phyloP scores from a whole-genome alignment of 257 asterid species.

The Petrea volubilis region DNA sequence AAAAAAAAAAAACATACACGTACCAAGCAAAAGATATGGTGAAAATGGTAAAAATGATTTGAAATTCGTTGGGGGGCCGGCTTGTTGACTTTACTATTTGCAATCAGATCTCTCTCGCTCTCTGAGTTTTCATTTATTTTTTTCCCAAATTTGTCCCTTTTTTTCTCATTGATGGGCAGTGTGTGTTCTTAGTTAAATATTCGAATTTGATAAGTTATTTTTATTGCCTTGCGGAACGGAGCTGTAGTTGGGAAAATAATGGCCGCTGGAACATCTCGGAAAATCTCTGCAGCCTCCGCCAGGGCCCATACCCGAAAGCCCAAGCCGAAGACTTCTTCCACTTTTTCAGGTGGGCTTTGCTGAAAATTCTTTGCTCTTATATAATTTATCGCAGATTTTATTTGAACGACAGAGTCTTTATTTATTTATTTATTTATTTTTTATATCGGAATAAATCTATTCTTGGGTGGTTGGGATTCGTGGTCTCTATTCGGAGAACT shows the following conservation, averaged over 20 bases:
- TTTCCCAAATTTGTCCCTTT: no score
- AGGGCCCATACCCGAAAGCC: constrained; percentile 67
- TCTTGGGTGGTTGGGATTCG: not conserved
- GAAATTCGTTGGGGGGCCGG: no score
- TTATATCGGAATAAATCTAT: not conserved
- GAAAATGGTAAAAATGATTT: no score
- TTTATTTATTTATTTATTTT: no score
- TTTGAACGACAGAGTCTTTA: not conserved
- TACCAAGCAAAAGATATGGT: no score
- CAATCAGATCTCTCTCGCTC: constrained; percentile 1
- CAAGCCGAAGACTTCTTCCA: constrained; percentile 35
- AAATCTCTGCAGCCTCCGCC: constrained; percentile 71
- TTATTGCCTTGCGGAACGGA: not conserved
- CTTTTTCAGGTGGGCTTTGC: constrained; percentile 40
- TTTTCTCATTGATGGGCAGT: not conserved
- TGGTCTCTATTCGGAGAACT: not conserved
- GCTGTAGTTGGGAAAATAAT: constrained; percentile 19
- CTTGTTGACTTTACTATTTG: no score
- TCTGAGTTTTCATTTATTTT: no score
- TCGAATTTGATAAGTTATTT: not conserved
- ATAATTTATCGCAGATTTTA: not conserved
- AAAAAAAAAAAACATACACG: no score
- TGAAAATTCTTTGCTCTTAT: not conserved
- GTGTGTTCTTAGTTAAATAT: not conserved
- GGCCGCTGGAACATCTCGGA: constrained; percentile 62